phyloP scores from a whole-genome alignment of 768 basidiomycete genomes.

The Lentinula sp. region DNA sequence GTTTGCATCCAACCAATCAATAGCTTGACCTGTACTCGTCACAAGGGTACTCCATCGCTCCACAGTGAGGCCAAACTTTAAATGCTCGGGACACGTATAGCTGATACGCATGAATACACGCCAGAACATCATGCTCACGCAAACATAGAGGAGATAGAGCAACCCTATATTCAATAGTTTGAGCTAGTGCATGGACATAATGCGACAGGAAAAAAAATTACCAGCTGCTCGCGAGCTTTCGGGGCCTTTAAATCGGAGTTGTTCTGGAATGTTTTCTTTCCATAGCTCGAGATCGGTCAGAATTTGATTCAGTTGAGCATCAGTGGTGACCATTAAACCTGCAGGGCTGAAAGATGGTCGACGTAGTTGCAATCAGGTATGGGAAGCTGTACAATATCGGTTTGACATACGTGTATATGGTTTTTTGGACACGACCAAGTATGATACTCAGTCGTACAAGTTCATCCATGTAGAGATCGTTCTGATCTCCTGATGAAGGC shows the following conservation, averaged over 20 bases:
- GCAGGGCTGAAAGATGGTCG: constrained; percentile 52
- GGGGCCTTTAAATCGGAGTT: constrained; percentile 70
- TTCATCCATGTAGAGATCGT: constrained; percentile 81
- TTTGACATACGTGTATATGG: constrained; percentile 73
- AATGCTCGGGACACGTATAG: constrained; percentile 84
- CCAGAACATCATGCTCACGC: constrained; percentile 95
- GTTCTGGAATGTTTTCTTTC: constrained; percentile 72
- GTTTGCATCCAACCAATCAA: constrained; percentile 85
- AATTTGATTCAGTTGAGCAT: constrained; percentile 65
- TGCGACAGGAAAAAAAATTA: constrained; percentile 25
- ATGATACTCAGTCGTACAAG: constrained; percentile 89
- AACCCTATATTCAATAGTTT: constrained; percentile 45
- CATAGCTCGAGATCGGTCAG: constrained; percentile 67
- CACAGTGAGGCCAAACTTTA: constrained; percentile 79
- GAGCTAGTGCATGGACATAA: neutral
- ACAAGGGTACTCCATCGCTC: constrained; percentile 77
- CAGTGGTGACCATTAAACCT: constrained; percentile 79
- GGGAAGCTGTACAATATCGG: constrained; percentile 2
- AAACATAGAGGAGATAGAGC: constrained; percentile 82
- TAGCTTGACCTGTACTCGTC: constrained; percentile 66
- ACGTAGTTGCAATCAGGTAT: constrained; percentile 5
- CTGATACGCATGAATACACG: constrained; percentile 98
- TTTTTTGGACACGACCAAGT: constrained; percentile 86
- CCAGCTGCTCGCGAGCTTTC: constrained; percentile 63
- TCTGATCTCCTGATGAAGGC: constrained; percentile 80